phyloP scores from a whole-genome alignment of 2,329 filamentous ascomycete genomes.

The Fusarium oligoseptatum region DNA sequence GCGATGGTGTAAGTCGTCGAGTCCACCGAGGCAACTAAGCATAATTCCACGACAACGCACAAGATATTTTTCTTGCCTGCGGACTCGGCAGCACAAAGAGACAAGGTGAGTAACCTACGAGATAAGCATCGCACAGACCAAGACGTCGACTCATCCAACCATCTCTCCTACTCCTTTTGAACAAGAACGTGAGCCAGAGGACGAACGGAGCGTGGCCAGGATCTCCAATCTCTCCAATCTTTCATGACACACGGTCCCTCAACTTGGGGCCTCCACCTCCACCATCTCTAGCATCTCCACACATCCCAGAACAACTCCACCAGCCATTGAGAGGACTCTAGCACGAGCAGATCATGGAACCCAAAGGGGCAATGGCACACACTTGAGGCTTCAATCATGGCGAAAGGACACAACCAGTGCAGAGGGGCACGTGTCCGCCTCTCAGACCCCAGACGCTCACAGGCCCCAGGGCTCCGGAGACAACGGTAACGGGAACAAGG shows the following conservation, averaged over 20 bases:
- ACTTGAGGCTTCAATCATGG: slow-evolving; percentile 13
- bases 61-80: neutral
- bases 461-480: slow-evolving; percentile 12
- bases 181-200: slow-evolving; percentile 21
- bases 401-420: slow-evolving; percentile 36
- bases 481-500: slow-evolving; percentile 18
- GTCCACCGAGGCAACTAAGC: neutral
- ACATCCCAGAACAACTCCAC: slow-evolving; percentile 11
- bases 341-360: slow-evolving; percentile 17
- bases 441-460: slow-evolving; percentile 22
- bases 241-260: slow-evolving; percentile 27
- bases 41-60: slow-evolving; percentile 9
- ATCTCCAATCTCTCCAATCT: slow-evolving; percentile 38
- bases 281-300: slow-evolving; percentile 13
- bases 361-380: slow-evolving; percentile 12
- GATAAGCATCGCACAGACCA: slow-evolving; percentile 36
- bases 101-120: neutral
- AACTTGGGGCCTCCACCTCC: slow-evolving; percentile 31
- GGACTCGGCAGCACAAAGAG: neutral
- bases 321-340: slow-evolving; percentile 1
- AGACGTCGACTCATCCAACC: neutral
- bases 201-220: slow-evolving; percentile 11
- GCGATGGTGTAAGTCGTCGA: slow-evolving; percentile 29
- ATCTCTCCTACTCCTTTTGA: neutral
- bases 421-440: slow-evolving; percentile 45